Base-by-base conservation (phyloP, 208 protist species). In the Trypanosoma caninum region DNA sequence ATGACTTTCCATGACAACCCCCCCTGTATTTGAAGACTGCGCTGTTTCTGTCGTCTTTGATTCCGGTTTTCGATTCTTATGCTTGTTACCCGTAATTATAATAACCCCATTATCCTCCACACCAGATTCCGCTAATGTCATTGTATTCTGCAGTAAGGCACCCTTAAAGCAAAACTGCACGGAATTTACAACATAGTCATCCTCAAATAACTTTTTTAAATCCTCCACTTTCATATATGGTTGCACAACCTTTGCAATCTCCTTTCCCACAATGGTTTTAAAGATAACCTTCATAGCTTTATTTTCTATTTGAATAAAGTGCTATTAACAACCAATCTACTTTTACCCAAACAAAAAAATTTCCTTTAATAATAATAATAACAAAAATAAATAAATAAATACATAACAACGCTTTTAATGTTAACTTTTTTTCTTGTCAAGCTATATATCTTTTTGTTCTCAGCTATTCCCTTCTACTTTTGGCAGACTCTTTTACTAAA, bases 91-190 rank as follows among this genome's bases (percentile, higher is more conserved):
- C 0, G 81, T 78, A 34, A 93, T 68, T 14, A 95, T 71, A 25
- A 95, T 34, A 13, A 78, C 77, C 27, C 73, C 74, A 18, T 72
- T 73, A 35, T 91, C 89, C 47, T 60, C 46, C 10, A 90, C 28
- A 13, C 68, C 64, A 1, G 78, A 35, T 0, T 87, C 74, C 25
- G 59, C 46, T 35, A 95, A 55, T 22, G 84, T 89, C 45, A 78
- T 82, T 42, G 20, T 22, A 50, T 92, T 73, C 27, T 84, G 79
- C 5, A 89, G 46, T 23, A 93, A 64, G 13, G 51, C 40, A n/a
- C 85, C 85, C 28, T 95, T 89, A 58, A 76, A 87, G 59, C 82
- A 90, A 31, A 95, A 60, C 20, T 72, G 74, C 56, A 95, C 56
- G 59, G 72, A 78, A 44, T 74, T 62, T 10, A 64, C 45, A 42